Evolutionary conservation across 805 yeast genomes (phyloP).

Genomic region (Kluyveromyces starmeri): DNA sequence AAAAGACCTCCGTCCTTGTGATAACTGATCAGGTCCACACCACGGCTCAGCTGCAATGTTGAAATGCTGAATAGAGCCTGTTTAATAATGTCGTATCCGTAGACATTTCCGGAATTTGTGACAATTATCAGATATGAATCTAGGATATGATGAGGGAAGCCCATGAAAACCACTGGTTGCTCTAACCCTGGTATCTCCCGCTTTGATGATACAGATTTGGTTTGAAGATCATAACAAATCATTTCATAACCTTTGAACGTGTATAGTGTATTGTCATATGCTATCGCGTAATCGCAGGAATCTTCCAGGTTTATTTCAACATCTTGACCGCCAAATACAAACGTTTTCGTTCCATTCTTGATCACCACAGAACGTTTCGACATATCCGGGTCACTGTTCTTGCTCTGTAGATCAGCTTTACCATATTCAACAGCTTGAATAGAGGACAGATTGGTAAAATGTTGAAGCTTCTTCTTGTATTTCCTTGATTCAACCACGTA

Average conservation of each 20-base stretch:
- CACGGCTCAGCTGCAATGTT: not conserved
- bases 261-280: not conserved
- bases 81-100: not conserved
- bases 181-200: not conserved
- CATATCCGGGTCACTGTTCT: not conserved
- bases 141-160: conserved; percentile 10
- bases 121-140: conserved; percentile 13
- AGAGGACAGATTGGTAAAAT: not conserved
- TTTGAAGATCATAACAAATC: not conserved
- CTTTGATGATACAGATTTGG: not conserved
- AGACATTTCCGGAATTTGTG: conserved; percentile 11
- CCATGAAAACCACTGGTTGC: conserved; percentile 9
- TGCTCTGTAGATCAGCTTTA: not conserved
- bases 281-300: not conserved
- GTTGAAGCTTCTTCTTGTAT: conserved; percentile 1
- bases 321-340: not conserved
- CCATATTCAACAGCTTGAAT: not conserved
- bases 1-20: conserved; percentile 34
- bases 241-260: not conserved
- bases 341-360: not conserved
- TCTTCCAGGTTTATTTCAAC: not conserved
- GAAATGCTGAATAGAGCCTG: conserved; percentile 3
- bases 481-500: conserved; percentile 3
- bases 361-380: conserved; percentile 1
- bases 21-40: conserved; percentile 1